These are phyloP conservation scores for Sphaerobolus stellatus DNA, from an alignment of 1,284 basidiomycete species.

Conservation along the genomic window DNA sequence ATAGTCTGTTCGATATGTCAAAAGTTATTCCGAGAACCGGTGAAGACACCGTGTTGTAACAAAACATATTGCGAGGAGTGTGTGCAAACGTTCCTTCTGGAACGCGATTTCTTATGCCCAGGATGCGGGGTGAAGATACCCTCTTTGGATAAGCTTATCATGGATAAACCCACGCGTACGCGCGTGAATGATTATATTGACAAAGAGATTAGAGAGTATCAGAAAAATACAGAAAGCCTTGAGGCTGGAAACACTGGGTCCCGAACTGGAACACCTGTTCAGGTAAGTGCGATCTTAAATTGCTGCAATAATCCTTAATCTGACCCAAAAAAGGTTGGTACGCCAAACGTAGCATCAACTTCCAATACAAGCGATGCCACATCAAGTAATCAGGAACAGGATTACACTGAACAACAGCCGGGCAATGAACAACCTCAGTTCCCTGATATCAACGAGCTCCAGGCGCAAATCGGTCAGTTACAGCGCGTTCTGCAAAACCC, in stretches of 20 bases:
- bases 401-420: slow-evolving; percentile 64
- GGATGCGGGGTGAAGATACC: slow-evolving; percentile 83
- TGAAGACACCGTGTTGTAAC: slow-evolving; percentile 88
- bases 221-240: slow-evolving; percentile 53
- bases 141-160: slow-evolving; percentile 78
- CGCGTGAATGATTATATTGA: slow-evolving; percentile 81
- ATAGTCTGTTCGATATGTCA: slow-evolving; percentile 87
- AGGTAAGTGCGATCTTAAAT: neutral
- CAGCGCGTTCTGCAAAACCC: slow-evolving; percentile 75
- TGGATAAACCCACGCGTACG: slow-evolving; percentile 76
- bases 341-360: slow-evolving; percentile 4
- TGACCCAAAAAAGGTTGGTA: neutral
- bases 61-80: slow-evolving; percentile 94
- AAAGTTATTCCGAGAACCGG: slow-evolving; percentile 85
- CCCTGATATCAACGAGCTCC: slow-evolving; percentile 77
- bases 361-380: no score
- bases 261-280: slow-evolving; percentile 1
- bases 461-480: slow-evolving; percentile 74
- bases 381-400: slow-evolving; percentile 46
- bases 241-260: slow-evolving; percentile 22
- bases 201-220: slow-evolving; percentile 79
- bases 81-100: slow-evolving; percentile 86
- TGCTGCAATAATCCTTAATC: neutral
- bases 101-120: slow-evolving; percentile 91
- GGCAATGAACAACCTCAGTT: slow-evolving; percentile 50